These are phyloP conservation scores for Pholiota adiposa DNA, from an alignment of 1,284 basidiomycete species.

Conservation along the genomic window DNA sequence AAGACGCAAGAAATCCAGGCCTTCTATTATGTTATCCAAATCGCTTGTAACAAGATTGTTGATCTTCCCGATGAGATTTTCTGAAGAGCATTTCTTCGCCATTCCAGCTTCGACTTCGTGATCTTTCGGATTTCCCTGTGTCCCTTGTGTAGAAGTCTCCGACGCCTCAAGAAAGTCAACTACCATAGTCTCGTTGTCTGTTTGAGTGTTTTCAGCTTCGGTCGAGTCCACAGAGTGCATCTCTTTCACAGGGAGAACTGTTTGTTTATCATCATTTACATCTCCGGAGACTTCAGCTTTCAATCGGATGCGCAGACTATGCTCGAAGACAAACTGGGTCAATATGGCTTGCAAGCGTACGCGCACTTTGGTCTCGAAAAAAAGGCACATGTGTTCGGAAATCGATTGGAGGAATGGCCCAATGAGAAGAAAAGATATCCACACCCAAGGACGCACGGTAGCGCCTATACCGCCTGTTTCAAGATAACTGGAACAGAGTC, in stretches of 20 bases:
- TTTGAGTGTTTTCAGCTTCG: neutral
- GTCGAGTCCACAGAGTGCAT: neutral
- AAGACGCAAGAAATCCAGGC: slow-evolving; percentile 40
- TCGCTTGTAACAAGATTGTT: slow-evolving; percentile 46
- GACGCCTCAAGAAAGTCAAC: neutral
- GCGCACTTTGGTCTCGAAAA: neutral
- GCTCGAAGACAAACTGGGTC: slow-evolving; percentile 73
- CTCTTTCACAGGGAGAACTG: neutral
- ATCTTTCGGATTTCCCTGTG: neutral
- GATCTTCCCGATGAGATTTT: slow-evolving; percentile 19
- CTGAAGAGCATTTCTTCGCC: neutral
- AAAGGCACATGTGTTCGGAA: neutral
- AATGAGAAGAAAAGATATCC: neutral
- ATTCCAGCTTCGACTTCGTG: neutral
- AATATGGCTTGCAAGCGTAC: slow-evolving; percentile 54
- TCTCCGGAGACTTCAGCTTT: slow-evolving; percentile 45
- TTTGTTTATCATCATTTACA: neutral
- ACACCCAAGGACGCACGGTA: neutral
- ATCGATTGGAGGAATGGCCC: neutral
- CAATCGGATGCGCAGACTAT: slow-evolving; percentile 68
- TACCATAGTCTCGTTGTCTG: neutral
- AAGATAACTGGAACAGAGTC: slow-evolving; percentile 38
- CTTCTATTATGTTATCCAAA: slow-evolving; percentile 42
- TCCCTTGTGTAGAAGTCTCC: neutral
- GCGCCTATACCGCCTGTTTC: slow-evolving; percentile 26